phyloP scores from a whole-genome alignment of 352 stramenopile species.

The Pythium chondricola region DNA sequence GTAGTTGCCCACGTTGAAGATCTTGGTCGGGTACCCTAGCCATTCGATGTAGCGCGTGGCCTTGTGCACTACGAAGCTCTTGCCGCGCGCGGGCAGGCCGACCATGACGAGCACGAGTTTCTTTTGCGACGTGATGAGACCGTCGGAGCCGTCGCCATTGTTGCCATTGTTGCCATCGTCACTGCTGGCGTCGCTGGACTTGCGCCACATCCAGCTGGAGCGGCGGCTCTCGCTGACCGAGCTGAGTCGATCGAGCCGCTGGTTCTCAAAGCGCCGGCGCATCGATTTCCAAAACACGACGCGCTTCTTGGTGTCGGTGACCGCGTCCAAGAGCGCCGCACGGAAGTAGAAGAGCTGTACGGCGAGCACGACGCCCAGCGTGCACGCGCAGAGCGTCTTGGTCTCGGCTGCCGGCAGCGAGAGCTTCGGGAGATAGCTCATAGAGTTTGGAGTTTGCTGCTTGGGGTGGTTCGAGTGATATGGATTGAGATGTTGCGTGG shows the following conservation, averaged over 20 bases:
- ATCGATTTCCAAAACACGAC: slow-evolving; percentile 66
- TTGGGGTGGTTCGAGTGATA: not conserved
- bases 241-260: slow-evolving; percentile 62
- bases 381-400: slow-evolving; percentile 13
- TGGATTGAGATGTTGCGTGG: not conserved
- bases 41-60: slow-evolving; percentile 91
- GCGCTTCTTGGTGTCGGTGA: slow-evolving; percentile 39
- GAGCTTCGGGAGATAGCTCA: slow-evolving; percentile 16
- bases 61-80: slow-evolving; percentile 95
- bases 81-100: slow-evolving; percentile 90
- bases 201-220: slow-evolving; percentile 77
- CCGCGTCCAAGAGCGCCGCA: slow-evolving; percentile 34
- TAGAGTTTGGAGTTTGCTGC: slow-evolving; percentile 1
- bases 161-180: slow-evolving; percentile 6
- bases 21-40: slow-evolving; percentile 85
- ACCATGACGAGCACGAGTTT: slow-evolving; percentile 93
- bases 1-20: slow-evolving; percentile 95
- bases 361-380: slow-evolving; percentile 20
- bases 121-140: slow-evolving; percentile 69
- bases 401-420: not conserved
- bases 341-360: slow-evolving; percentile 48
- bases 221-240: slow-evolving; percentile 53
- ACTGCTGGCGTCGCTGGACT: slow-evolving; percentile 13
- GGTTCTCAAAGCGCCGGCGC: slow-evolving; percentile 69
- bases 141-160: slow-evolving; percentile 25